These are phyloP conservation scores for Coniochaeta prunicola DNA, from an alignment of 2,329 filamentous ascomycete genomes.

Conservation along the genomic window DNA sequence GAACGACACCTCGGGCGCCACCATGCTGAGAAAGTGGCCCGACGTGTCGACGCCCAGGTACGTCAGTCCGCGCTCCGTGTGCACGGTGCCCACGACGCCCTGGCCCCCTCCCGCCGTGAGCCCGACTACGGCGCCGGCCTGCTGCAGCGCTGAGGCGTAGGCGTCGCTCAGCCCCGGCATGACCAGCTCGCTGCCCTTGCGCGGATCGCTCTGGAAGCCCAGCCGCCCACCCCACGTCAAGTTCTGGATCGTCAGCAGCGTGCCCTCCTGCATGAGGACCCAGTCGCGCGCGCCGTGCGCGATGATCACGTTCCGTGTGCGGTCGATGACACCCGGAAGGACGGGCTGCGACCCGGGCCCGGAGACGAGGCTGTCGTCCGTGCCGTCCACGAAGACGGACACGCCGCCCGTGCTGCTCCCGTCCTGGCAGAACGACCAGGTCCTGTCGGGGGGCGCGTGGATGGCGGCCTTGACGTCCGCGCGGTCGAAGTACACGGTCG, in stretches of 20 bases:
- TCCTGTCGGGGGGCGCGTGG: conserved; percentile 58
- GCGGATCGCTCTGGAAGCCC: conserved; percentile 57
- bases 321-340: conserved; percentile 64
- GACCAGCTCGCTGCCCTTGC: conserved; percentile 13
- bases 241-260: conserved; percentile 65
- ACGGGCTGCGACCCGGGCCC: conserved; percentile 47
- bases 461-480: conserved; percentile 62
- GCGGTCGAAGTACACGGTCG: conserved; percentile 61
- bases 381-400: conserved; percentile 27
- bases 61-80: conserved; percentile 69
- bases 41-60: conserved; percentile 54
- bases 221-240: conserved; percentile 69
- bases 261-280: conserved; percentile 59
- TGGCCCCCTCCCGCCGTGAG: conserved; percentile 23
- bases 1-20: conserved; percentile 58
- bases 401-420: neutral
- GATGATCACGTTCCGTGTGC: conserved; percentile 63
- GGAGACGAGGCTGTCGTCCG: conserved; percentile 34
- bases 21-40: conserved; percentile 63
- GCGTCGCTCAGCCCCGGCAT: conserved; percentile 39
- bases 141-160: conserved; percentile 56
- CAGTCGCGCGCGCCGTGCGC: conserved; percentile 65
- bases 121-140: conserved; percentile 13
- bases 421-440: conserved; percentile 12
- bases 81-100: conserved; percentile 60